A percentile compares a stretch with the other conserved stretches of the same genome.
These are phyloP conservation scores for Hawksworthiomyces lignivorus DNA, from an alignment of 2,329 filamentous ascomycete genomes.

Conservation along the genomic window DNA sequence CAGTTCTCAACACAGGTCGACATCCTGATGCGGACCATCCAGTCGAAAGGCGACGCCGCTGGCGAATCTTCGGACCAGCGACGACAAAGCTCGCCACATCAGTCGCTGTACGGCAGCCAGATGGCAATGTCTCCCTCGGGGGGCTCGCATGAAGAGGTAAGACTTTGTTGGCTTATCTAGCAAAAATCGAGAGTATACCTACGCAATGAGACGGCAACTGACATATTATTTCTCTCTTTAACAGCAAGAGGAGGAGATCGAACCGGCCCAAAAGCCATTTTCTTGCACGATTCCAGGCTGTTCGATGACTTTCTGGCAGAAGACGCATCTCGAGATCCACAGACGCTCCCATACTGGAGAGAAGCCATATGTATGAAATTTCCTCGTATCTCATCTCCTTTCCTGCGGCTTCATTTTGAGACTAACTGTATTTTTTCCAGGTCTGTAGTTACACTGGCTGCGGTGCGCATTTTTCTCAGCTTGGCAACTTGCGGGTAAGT, in stretches of 20 bases:
- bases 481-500: slow-evolving; percentile 78
- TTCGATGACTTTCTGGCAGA: slow-evolving; percentile 77
- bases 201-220: too few relatives aligned
- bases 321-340: slow-evolving; percentile 89
- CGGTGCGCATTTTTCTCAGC: slow-evolving; percentile 75
- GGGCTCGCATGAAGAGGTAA: too few relatives aligned
- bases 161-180: too few relatives aligned
- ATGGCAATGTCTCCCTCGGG: too few relatives aligned
- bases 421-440: neutral
- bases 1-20: slow-evolving; percentile 79
- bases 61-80: slow-evolving; percentile 17
- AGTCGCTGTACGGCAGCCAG: neutral
- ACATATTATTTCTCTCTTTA: too few relatives aligned
- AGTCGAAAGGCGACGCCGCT: slow-evolving; percentile 50
- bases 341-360: slow-evolving; percentile 79
- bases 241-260: slow-evolving; percentile 2
- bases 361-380: slow-evolving; percentile 70
- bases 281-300: slow-evolving; percentile 68
- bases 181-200: too few relatives aligned
- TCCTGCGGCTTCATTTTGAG: too few relatives aligned
- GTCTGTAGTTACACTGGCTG: slow-evolving; percentile 35
- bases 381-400: too few relatives aligned
- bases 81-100: slow-evolving; percentile 1
- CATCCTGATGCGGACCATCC: slow-evolving; percentile 80
- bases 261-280: slow-evolving; percentile 14